Conservation (phyloP, 371 early-diverging fungal species). For the Mucor sp. region DNA sequence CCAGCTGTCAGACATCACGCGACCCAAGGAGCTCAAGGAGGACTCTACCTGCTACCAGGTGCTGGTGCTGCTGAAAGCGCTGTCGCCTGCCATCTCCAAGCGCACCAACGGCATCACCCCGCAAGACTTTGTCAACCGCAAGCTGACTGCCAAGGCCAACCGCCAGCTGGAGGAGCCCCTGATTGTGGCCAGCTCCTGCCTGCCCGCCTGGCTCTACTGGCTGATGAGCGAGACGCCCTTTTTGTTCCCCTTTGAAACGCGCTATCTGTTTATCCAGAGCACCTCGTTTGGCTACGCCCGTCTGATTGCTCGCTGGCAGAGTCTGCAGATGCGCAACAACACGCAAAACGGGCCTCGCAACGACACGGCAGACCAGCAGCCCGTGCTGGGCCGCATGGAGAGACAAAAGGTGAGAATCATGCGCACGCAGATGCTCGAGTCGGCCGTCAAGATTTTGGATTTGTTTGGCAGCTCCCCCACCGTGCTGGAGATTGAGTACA, state of each 20-base stretch:
- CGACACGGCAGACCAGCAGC: conserved; percentile 37
- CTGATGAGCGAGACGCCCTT: conserved; percentile 74
- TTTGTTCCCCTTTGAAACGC: conserved; percentile 83
- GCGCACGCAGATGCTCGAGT: conserved; percentile 75
- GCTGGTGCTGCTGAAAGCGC: conserved; percentile 55
- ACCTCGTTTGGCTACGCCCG: conserved; percentile 88
- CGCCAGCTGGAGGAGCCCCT: conserved; percentile 88
- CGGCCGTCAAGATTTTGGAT: conserved; percentile 79
- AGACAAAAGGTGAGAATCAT: conserved; percentile 85
- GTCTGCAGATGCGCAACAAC: conserved; percentile 47
- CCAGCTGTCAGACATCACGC: conserved; percentile 19
- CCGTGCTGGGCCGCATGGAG: conserved; percentile 71
- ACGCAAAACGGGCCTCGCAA: conserved; percentile 32
- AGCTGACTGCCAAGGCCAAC: conserved; percentile 80
- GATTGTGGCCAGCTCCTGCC: conserved; percentile 79
- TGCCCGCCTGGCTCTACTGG: conserved; percentile 79
- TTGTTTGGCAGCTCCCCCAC: conserved; percentile 70
- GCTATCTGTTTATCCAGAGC: conserved; percentile 76
- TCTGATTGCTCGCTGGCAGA: conserved; percentile 66
- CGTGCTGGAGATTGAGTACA: conserved; percentile 89
- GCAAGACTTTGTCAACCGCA: conserved; percentile 74
- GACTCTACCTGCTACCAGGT: conserved; percentile 44
- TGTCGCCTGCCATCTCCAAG: conserved; percentile 24
- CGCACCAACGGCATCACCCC: conserved; percentile 33
- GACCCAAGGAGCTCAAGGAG: conserved; percentile 23